Conservation (phyloP, 2,329 filamentous ascomycete genomes). For the Trichoderma simmonsii region DNA sequence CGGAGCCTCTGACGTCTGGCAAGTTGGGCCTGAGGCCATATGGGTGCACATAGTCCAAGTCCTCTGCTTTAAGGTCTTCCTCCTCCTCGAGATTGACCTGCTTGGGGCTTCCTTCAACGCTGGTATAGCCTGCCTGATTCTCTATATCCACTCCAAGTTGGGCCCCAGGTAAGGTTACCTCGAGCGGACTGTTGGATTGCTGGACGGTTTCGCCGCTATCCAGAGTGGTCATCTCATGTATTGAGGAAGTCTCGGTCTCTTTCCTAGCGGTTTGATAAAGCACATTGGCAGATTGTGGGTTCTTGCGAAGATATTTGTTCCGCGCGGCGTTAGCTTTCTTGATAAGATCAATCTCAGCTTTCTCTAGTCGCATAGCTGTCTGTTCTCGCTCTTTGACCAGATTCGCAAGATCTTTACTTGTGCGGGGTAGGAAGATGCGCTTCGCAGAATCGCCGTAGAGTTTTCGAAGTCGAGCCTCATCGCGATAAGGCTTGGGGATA, state of each 20-base stretch:
- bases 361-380: constrained; percentile 77
- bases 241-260: not conserved
- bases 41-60: constrained; percentile 36
- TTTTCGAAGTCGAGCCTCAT: constrained; percentile 70
- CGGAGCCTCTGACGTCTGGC: constrained; percentile 43
- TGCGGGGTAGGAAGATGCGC: constrained; percentile 78
- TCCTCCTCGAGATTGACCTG: constrained; percentile 2
- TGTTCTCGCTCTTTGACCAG: constrained; percentile 79
- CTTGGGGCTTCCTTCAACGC: not conserved
- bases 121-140: not conserved
- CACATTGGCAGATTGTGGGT: not conserved
- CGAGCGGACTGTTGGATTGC: not conserved
- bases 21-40: constrained; percentile 35
- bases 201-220: constrained; percentile 8
- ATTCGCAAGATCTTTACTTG: constrained; percentile 73
- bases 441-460: constrained; percentile 81
- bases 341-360: constrained; percentile 81
- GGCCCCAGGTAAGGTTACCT: constrained; percentile 17
- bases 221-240: not conserved
- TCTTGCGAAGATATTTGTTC: constrained; percentile 46
- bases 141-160: not conserved
- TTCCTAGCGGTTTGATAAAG: not conserved
- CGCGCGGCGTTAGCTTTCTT: constrained; percentile 71
- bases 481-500: constrained; percentile 74
- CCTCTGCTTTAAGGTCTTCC: constrained; percentile 25